Evolutionary conservation across 495 filamentous ascomycete genomes (phyloP), one percentile per base, ranked within the genome.

Genomic region (Schizothecium vesticola): DNA sequence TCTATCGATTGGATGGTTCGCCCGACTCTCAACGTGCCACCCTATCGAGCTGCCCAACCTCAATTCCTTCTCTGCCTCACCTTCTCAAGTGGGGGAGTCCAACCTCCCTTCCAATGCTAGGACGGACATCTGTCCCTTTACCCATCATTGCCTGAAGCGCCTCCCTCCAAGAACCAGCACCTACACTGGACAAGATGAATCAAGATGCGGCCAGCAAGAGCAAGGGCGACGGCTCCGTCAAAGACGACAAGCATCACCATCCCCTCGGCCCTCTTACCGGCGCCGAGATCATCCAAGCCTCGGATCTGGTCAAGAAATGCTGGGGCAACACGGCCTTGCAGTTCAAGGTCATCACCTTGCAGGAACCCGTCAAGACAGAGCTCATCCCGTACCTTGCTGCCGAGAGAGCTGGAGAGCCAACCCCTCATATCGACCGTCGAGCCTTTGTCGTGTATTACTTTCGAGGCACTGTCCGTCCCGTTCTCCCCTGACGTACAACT

Each of bases 321-420:
- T 16, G 13, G n/a, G 1, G 10, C n/a, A 75, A 79, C 57, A 82
- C 78, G 6, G 76, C 83, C n/a, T 65, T 79, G 56, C 78, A 85
- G 25, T 90, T 90, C 80, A 90, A 90, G 69, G 75, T 74, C 55
- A 80, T 91, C 55, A 89, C 88, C 2, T 80, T 91, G 2, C 78
- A 81, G 56, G 89, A 91, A 75, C 89, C 89, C 25, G 74, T 80
- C 2, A 91, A 91, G 72, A 75, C 79, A 13, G 78, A 84, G 19
- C 74, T 87, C 28, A 67, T 89, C 3, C 79, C 80, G 1, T 88
- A 81, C 43, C 72, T 74, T n/a, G 70, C 69, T 28, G 21, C 24
- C 12, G 67, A 73, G 29, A 67, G n/a, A 62, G 33, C 11, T 36
- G 26, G 21, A 24, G 7, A 12, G 22, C 61, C 8, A 59, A 3